Base-by-base conservation (phyloP, 768 basidiomycete genomes). In the Lyophyllum decastes region DNA sequence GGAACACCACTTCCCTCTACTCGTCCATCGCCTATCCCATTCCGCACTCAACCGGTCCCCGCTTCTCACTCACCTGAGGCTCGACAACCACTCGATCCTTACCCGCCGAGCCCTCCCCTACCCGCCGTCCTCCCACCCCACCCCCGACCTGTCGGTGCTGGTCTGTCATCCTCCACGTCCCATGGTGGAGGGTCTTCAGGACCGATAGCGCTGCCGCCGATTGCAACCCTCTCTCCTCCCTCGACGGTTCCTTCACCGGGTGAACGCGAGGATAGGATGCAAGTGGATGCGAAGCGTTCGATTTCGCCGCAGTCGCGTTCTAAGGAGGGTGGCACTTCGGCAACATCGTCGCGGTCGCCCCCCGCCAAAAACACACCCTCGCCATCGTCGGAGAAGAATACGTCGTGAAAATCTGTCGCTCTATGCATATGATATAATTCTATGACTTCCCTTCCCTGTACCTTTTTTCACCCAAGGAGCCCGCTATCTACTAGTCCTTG, bases 101-200 rank as follows among this genome's bases (percentile, higher is more conserved):
- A 80, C 56, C 76, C 80, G 35, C 74, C 82, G 54, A 78, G 79
- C 63, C 85, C 89, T 0, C 70, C 84, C 24, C 72, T 89, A 12
- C 80, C 86, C 6, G 78, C 80, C 27, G 81, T 82, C 7, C 78
- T 92, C 30, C 90, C 90, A 41, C 87, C 88, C 24, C 90, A 90
- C 66, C 89, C 90, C 45, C 81, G 87, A 24, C 89, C 89, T 11
- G 79, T 89, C 49, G 89, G 89, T 16, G 73, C 75, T 12, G 81
- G 83, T 0, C 72, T 82, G 50, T 71, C 76, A 17, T 52, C 52
- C 24, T 55, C 54, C 2, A 25, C 52, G 21, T 71, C 73, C 4
- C 77, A 82, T 62, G 44, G 69, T 50, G 68, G 63, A 38, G 66
- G 54, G 17, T 41, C 66, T 9, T 74, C 77, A 6, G 67, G 64